Base-by-base conservation (phyloP, 2,329 filamentous ascomycete genomes). In the Parastagonospora avenae region DNA sequence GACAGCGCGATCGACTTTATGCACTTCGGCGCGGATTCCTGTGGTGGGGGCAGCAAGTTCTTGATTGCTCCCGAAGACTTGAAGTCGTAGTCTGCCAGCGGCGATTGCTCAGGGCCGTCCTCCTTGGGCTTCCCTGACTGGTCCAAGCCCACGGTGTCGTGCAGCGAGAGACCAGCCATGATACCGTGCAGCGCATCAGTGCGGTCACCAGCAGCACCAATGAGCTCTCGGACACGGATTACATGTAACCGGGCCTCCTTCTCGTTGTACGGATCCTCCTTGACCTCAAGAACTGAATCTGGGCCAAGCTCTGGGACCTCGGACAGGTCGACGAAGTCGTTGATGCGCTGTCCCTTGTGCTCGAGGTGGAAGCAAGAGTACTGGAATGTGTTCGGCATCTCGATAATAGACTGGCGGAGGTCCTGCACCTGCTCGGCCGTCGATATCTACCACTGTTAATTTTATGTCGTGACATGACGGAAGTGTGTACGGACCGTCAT, bases 361-460 rank as follows among this genome's bases (percentile, higher is more conserved):
- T 97, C 92, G 66, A 99, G 86, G 77, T 99, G 94, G 80, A 99
- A 99, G 81, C 94, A 99, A 46, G 94, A 96, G 80, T 97, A 97
- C 76, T 96, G 92, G 78, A 97, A 94, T 44, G 93, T 95, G 53
- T 88, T 83, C 4, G 94, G 94, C 42, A 92, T 83, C 76, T 99
- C 94, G 77, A 97, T 92, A 72, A 99, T 90, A 56, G 92, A 93
- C 77, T 97, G 94, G 62, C 94, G 90, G 65, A 99, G 87, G 80
- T 99, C 94, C 76, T 97, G 94, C 55, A 97, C 88, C 75, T 97
- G 93, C 78, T 99, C 95, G 80, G 96, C 90, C 60, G 88, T 88
- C 36, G 91, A 93, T 49, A 96, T 90, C 90, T 94, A 66, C 29
- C 54, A 48, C 46, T 52, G 56, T 76, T 52, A 73, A 64, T 48